phyloP scores from a whole-genome alignment of 768 basidiomycete genomes.

The Bullera alba region DNA sequence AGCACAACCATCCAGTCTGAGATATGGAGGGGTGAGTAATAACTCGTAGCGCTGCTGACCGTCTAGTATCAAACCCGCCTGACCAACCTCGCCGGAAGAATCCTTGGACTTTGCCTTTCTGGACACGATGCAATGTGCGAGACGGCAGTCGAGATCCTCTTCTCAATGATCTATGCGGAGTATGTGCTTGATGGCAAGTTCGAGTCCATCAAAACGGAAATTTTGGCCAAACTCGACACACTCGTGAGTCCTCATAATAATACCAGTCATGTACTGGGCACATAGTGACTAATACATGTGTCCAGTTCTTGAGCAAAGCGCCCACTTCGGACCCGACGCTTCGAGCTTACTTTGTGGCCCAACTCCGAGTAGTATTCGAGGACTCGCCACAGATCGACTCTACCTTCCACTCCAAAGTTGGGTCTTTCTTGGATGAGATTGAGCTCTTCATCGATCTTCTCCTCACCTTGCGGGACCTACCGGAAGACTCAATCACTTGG shows the following conservation, averaged over 20 bases:
- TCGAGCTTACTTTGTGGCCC: constrained; percentile 84
- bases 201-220: constrained; percentile 80
- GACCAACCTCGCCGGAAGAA: constrained; percentile 74
- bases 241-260: constrained; percentile 67
- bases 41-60: not conserved
- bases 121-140: constrained; percentile 87
- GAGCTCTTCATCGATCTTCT: constrained; percentile 88
- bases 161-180: constrained; percentile 83
- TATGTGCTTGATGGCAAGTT: constrained; percentile 79
- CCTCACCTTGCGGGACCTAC: constrained; percentile 75
- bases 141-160: constrained; percentile 85
- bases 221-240: constrained; percentile 82
- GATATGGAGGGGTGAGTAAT: constrained; percentile 59
- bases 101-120: constrained; percentile 86
- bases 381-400: constrained; percentile 67
- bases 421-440: constrained; percentile 76
- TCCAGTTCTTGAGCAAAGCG: constrained; percentile 17
- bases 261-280: not conserved
- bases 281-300: constrained; percentile 5
- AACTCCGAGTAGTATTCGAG: constrained; percentile 83
- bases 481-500: constrained; percentile 81
- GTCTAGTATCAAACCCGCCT: constrained; percentile 66
- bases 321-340: constrained; percentile 63
- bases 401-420: constrained; percentile 66
- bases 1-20: constrained; percentile 40